Percentiles rank a stretch among this genome's conserved stretches.
These are phyloP conservation scores for Fusarium pininemorale DNA, from an alignment of 2,329 filamentous ascomycete genomes.

Conservation along the genomic window DNA sequence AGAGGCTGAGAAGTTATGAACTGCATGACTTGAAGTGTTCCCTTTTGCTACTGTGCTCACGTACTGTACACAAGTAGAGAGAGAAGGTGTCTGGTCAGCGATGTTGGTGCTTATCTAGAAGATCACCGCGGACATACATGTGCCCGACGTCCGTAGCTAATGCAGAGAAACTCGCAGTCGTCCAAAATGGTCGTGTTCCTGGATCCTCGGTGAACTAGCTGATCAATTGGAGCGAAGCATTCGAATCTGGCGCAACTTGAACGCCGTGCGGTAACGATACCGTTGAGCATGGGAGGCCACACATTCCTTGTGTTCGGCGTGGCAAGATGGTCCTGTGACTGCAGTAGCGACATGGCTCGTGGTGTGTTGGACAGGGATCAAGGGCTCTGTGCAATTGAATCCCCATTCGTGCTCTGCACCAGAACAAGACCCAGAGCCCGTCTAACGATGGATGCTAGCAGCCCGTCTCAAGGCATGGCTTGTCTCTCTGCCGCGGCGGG, in stretches of 20 bases:
- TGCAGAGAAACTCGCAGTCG: constrained; percentile 17
- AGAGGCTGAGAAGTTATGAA: constrained; percentile 8
- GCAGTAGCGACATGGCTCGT: constrained; percentile 38
- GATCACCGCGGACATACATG: constrained; percentile 30
- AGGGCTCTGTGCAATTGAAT: constrained; percentile 39
- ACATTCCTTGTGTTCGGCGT: constrained; percentile 39
- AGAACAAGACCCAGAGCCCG: neutral
- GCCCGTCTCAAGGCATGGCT: constrained; percentile 30
- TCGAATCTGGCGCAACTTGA: constrained; percentile 26
- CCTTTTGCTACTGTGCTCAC: constrained; percentile 2
- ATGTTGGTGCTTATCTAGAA: constrained; percentile 30
- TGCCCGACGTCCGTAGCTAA: constrained; percentile 19
- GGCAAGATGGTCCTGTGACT: constrained; percentile 44
- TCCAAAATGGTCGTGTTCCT: constrained; percentile 36
- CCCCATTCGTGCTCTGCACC: constrained; percentile 40
- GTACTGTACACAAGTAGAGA: constrained; percentile 1
- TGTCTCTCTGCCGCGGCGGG: constrained; percentile 34
- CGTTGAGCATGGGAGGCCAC: constrained; percentile 25
- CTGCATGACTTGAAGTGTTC: constrained; percentile 1
- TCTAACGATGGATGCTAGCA: constrained; percentile 28
- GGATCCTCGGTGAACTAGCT: constrained; percentile 42
- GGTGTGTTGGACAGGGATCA: constrained; percentile 44
- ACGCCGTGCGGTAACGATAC: constrained; percentile 15
- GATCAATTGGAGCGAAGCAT: constrained; percentile 36
- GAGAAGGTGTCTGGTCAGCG: neutral